phyloP scores from a whole-genome alignment of 2,329 filamentous ascomycete species.

The Tolypocladium guangdongense region DNA sequence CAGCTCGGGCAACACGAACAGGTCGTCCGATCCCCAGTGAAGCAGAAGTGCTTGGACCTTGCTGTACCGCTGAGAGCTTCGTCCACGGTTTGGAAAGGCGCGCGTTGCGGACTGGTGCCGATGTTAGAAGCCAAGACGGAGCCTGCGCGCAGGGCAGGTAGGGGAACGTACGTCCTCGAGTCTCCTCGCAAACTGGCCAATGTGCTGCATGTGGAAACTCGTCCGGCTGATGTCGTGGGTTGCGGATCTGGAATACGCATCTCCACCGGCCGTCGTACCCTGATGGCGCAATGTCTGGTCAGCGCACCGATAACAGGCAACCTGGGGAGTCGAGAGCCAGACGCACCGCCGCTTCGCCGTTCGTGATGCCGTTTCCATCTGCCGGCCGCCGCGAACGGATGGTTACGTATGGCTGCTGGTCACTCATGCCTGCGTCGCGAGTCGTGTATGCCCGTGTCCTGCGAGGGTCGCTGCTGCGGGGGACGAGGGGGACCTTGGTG shows the following conservation, averaged over 20 bases:
- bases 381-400: conserved; percentile 38
- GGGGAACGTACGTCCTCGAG: conserved; percentile 38
- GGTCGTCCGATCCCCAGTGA: conserved; percentile 47
- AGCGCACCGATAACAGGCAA: not conserved
- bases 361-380: conserved; percentile 34
- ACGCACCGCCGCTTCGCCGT: conserved; percentile 39
- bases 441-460: not conserved
- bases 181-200: conserved; percentile 41
- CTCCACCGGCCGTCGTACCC: conserved; percentile 6
- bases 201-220: conserved; percentile 46
- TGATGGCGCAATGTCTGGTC: not conserved
- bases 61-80: conserved; percentile 40
- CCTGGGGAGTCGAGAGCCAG: not conserved
- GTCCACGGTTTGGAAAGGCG: conserved; percentile 45
- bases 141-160: not conserved
- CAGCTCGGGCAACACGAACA: conserved; percentile 47
- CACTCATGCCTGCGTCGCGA: conserved; percentile 21
- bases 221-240: conserved; percentile 49
- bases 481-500: not conserved
- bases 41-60: conserved; percentile 44
- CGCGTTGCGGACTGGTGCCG: conserved; percentile 36
- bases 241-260: conserved; percentile 22
- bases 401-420: conserved; percentile 39
- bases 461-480: not conserved
- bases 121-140: not conserved